Evolutionary conservation across 176 grass and related monocot genomes (phyloP).

Genomic region (Avena sativa): DNA sequence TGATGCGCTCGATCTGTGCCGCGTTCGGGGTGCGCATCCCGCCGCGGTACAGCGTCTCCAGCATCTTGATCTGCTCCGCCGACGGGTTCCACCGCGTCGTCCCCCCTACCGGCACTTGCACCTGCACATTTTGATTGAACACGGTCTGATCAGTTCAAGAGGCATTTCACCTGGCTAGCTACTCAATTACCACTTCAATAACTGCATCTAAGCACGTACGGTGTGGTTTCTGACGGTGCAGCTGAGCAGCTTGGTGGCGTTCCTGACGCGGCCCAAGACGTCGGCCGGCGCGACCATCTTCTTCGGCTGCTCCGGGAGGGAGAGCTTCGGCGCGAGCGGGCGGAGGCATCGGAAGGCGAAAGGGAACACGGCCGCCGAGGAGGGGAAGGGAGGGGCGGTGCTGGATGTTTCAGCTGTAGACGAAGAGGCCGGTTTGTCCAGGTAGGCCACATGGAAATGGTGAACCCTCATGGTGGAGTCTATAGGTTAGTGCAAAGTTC

Average conservation of each 20-base stretch:
- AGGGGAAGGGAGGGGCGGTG: neutral
- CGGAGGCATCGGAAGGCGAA: slow-evolving; percentile 41
- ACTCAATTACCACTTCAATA: neutral
- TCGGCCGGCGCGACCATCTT: slow-evolving; percentile 37
- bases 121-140: slow-evolving; percentile 7
- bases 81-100: slow-evolving; percentile 90
- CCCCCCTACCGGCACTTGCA: slow-evolving; percentile 57
- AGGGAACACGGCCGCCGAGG: slow-evolving; percentile 23
- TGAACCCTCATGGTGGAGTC: slow-evolving; percentile 60
- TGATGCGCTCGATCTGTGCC: slow-evolving; percentile 85
- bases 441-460: slow-evolving; percentile 46
- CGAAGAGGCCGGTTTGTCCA: slow-evolving; percentile 52
- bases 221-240: slow-evolving; percentile 41
- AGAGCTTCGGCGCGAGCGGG: slow-evolving; percentile 55
- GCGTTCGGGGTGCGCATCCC: slow-evolving; percentile 92
- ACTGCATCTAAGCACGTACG: neutral
- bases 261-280: slow-evolving; percentile 40
- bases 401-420: neutral
- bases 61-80: slow-evolving; percentile 83
- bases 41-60: slow-evolving; percentile 76
- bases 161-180: neutral
- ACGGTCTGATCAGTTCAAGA: neutral
- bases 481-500: neutral
- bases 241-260: slow-evolving; percentile 47
- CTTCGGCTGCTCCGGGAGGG: slow-evolving; percentile 39